Percentiles rank a stretch among this genome's conserved stretches.
Evolutionary conservation across 805 yeast species (phyloP).

Genomic region (Lachancea quebecensis): DNA sequence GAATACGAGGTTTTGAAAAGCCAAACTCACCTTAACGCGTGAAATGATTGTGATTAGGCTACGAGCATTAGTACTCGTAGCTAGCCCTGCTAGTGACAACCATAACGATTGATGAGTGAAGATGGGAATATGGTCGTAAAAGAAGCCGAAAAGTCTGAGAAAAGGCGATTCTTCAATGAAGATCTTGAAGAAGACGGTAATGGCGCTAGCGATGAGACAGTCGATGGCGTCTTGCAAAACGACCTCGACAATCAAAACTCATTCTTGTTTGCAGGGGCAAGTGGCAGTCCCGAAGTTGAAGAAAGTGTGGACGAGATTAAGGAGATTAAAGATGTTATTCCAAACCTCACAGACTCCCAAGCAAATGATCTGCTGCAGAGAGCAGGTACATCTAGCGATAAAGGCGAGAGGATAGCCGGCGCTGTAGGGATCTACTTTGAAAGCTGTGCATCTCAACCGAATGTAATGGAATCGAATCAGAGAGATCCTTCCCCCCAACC

Average conservation of each 20-base stretch:
- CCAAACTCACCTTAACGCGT: not conserved
- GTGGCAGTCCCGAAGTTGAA: slow-evolving; percentile 1
- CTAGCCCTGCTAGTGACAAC: too few relatives aligned
- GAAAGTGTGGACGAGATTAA: slow-evolving; percentile 4
- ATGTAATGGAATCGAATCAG: not conserved
- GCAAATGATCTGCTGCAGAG: slow-evolving; percentile 1
- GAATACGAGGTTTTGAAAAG: too few relatives aligned
- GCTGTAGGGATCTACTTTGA: slow-evolving; percentile 40
- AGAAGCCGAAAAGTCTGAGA: slow-evolving; percentile 4
- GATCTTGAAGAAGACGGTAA: slow-evolving; percentile 18
- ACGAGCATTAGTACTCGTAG: not conserved
- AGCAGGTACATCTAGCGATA: slow-evolving; percentile 4
- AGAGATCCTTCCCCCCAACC: not conserved
- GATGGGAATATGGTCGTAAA: not conserved
- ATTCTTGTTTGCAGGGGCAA: slow-evolving; percentile 4
- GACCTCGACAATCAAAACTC: slow-evolving; percentile 5
- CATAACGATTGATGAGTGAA: not conserved
- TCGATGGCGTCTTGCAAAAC: not conserved
- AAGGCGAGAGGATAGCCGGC: slow-evolving; percentile 27
- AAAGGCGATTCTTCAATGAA: slow-evolving; percentile 25
- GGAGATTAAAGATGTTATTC: slow-evolving; percentile 4
- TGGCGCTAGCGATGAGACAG: not conserved
- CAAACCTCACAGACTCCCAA: slow-evolving; percentile 1
- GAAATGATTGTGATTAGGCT: not conserved
- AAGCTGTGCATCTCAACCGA: not conserved